phyloP scores from a whole-genome alignment of 495 filamentous ascomycete species.

The Neurospora pannonica region DNA sequence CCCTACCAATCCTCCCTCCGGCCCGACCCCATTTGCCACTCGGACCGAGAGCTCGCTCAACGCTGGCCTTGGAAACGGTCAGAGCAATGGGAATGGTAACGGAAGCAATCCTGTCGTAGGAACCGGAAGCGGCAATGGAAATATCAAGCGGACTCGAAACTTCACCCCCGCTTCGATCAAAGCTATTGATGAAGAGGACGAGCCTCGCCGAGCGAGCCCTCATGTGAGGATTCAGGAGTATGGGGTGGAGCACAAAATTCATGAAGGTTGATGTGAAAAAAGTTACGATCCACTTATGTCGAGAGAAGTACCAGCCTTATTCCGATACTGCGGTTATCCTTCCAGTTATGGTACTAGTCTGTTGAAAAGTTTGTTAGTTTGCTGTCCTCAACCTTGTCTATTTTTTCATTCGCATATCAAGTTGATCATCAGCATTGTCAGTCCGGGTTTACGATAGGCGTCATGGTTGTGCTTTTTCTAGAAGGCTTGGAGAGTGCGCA shows the following conservation, averaged over 20 bases:
- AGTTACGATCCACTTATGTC: neutral
- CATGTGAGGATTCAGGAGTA: slow-evolving; percentile 4
- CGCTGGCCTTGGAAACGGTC: neutral
- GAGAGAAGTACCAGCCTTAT: neutral
- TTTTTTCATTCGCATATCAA: neutral
- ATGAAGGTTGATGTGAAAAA: neutral
- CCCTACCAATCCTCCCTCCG: neutral
- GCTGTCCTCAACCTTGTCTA: neutral
- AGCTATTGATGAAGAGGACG: slow-evolving; percentile 30
- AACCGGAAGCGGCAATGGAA: neutral
- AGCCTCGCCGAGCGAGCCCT: slow-evolving; percentile 26
- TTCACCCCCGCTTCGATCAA: slow-evolving; percentile 37
- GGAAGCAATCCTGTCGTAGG: neutral
- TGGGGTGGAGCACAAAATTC: neutral
- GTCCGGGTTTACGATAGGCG: neutral
- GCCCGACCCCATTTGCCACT: neutral
- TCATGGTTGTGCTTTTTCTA: neutral
- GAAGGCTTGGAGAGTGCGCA: neutral
- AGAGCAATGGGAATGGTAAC: neutral
- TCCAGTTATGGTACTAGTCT: neutral
- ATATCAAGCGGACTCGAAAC: slow-evolving; percentile 30
- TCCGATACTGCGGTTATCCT: neutral
- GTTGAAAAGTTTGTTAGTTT: neutral
- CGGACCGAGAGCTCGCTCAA: neutral
- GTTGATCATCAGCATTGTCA: neutral